A percentile compares a stretch with the other conserved stretches of the same genome.
phyloP scores from a whole-genome alignment of 768 basidiomycete genomes.

The Lactarius psammicola region DNA sequence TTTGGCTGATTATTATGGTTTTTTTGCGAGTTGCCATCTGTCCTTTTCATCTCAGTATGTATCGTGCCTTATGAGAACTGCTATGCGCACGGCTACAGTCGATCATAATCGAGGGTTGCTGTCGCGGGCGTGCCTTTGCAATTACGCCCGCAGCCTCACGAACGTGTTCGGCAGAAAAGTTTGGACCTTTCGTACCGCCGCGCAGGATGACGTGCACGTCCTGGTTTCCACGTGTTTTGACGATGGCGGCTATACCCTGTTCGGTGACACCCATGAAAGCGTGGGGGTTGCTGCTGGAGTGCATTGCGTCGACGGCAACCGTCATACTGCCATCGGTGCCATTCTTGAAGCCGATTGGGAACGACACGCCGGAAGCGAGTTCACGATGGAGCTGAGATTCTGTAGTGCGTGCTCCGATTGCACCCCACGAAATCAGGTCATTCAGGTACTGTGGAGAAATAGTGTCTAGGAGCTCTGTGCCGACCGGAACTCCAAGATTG shows the following conservation, averaged over 20 bases:
- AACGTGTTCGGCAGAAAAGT: constrained; percentile 76
- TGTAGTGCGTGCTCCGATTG: constrained; percentile 96
- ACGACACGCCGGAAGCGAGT: constrained; percentile 92
- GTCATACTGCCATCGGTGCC: constrained; percentile 90
- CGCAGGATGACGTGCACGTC: constrained; percentile 95
- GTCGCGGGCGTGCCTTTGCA: constrained; percentile 54
- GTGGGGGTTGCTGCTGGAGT: constrained; percentile 85
- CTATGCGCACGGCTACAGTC: constrained; percentile 54
- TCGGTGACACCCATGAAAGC: constrained; percentile 94
- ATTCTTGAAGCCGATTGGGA: constrained; percentile 99
- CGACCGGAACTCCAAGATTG: constrained; percentile 85
- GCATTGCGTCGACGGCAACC: constrained; percentile 97
- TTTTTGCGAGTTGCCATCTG: constrained; percentile 95
- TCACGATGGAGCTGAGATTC: constrained; percentile 97
- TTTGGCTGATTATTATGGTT: constrained; percentile 90
- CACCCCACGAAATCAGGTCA: constrained; percentile 87
- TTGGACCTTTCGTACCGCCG: constrained; percentile 89
- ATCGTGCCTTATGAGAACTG: background rate
- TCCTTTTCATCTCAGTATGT: constrained; percentile 4
- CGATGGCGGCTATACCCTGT: constrained; percentile 90
- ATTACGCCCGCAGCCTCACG: constrained; percentile 59
- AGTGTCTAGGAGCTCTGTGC: constrained; percentile 89
- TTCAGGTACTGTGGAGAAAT: constrained; percentile 81
- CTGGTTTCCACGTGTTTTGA: constrained; percentile 65
- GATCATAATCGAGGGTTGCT: constrained; percentile 75